A percentile compares a stretch with the other conserved stretches of the same genome.
Conservation (phyloP, 106 monocot species). For the Platanthera guangdongensis region DNA sequence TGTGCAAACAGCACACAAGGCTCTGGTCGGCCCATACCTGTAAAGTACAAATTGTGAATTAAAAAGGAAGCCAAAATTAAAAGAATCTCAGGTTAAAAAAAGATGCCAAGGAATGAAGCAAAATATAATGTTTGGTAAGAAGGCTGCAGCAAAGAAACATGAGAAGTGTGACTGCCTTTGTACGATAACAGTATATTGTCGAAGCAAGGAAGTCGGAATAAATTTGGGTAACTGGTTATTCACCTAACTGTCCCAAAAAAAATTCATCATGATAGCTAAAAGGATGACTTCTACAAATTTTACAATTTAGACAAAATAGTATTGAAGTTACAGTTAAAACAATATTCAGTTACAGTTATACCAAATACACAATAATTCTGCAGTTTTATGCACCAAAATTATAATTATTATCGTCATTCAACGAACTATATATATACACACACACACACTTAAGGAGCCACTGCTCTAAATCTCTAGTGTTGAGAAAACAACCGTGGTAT, state of each 20-base stretch:
- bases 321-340: background rate
- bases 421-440: background rate
- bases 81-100: background rate
- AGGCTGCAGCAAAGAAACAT: background rate
- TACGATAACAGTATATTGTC: background rate
- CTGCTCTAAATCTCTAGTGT: too few species aligned
- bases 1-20: slow-evolving; percentile 80
- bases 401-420: background rate
- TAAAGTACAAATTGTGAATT: background rate
- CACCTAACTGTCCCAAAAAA: background rate
- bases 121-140: background rate
- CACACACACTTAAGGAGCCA: too few species aligned
- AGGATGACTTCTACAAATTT: background rate
- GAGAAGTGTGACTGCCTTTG: background rate
- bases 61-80: background rate
- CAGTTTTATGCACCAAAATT: background rate
- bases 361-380: background rate
- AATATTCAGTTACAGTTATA: background rate
- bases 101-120: background rate
- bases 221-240: background rate
- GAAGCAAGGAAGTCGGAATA: background rate
- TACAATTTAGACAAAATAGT: background rate
- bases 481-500: too few species aligned
- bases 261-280: background rate
- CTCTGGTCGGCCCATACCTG: slow-evolving; percentile 79